Evolutionary conservation across 495 filamentous ascomycete species (phyloP), one percentile per base, ranked within the genome.

Genomic region (Chaetomidium leptoderma): DNA sequence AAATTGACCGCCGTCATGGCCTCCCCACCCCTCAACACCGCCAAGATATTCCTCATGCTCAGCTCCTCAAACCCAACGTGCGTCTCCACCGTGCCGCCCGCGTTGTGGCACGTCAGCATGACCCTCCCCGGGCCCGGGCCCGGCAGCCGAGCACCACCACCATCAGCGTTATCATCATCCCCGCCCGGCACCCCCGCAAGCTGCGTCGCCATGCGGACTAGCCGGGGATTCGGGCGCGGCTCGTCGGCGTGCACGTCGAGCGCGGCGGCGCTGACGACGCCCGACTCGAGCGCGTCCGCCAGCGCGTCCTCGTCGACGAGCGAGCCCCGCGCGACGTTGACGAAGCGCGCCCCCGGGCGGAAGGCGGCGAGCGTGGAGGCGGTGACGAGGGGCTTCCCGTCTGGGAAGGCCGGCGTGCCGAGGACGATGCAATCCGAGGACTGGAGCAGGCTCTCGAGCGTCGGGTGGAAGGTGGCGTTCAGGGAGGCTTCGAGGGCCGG

Each of bases 321-420:
- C 36, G 75, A 80, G 6, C 87, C 86, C 27, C 87, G 76, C n/a
- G 87, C 86, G 43, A 89, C 83, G 60, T 90, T 90, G 32, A 90
- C 82, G 35, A 92, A 77, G 4, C 86, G 72, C 3, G 78, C 70
- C 1, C 86, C 87, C 2, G 52, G 64, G 63, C 81, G 83, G 59
- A 87, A 76, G 51, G 70, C 72, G 10, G 63, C 51, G 21, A 91
- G 66, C n/a, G 73, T 65, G 9, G 75, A 71, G 4, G 69, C 55
- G 14, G 76, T 76, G 32, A 91, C 72, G 35, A 91, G 55, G 13
- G 78, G 79, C 29, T 71, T 64, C 0, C 86, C 86, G 53, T 74
- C 74, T 0, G 72, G 61, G 8, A 74, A 78, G 35, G 84, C 83
- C 3, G 87, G 86, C 2, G 84, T 85, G 35, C 85, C 85, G 14